Percentiles rank a stretch among this genome's conserved stretches.
Conservation (phyloP, 352 stramenopile species). For the Elongisporangium prolatum region DNA sequence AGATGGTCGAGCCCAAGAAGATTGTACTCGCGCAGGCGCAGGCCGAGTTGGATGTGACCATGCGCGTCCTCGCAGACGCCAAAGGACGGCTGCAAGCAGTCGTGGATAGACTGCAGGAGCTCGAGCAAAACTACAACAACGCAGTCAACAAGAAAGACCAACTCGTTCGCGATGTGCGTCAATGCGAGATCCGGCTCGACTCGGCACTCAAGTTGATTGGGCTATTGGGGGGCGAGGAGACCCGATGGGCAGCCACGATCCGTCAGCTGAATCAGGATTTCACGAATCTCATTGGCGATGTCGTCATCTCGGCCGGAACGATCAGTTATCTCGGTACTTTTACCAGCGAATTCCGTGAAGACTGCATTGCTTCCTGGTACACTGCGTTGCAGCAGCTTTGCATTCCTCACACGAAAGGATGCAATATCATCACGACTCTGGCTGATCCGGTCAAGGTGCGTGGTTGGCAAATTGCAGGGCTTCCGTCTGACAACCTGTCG, state of each 20-base stretch:
- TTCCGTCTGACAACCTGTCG: constrained; percentile 87
- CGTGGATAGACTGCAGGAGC: constrained; percentile 73
- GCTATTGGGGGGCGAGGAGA: constrained; percentile 78
- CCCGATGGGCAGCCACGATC: constrained; percentile 80
- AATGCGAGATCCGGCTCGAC: constrained; percentile 87
- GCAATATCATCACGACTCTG: constrained; percentile 81
- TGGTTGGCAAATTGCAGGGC: constrained; percentile 83
- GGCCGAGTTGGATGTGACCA: constrained; percentile 48
- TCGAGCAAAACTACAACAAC: constrained; percentile 83
- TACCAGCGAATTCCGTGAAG: constrained; percentile 80
- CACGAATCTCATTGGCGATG: constrained; percentile 76
- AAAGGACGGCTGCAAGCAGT: constrained; percentile 80
- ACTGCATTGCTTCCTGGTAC: constrained; percentile 62
- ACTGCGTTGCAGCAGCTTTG: constrained; percentile 47
- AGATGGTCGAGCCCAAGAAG: constrained; percentile 77
- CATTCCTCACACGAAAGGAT: constrained; percentile 78
- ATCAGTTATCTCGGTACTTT: constrained; percentile 88
- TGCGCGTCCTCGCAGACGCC: constrained; percentile 37
- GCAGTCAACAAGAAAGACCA: constrained; percentile 90
- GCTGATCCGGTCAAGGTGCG: constrained; percentile 86
- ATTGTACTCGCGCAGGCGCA: constrained; percentile 51
- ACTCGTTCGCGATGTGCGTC: constrained; percentile 81
- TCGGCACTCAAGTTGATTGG: constrained; percentile 86
- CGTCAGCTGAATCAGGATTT: constrained; percentile 73
- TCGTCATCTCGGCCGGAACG: constrained; percentile 80